Conservation (phyloP, 768 basidiomycete species). For the Leccinellum luteum region DNA sequence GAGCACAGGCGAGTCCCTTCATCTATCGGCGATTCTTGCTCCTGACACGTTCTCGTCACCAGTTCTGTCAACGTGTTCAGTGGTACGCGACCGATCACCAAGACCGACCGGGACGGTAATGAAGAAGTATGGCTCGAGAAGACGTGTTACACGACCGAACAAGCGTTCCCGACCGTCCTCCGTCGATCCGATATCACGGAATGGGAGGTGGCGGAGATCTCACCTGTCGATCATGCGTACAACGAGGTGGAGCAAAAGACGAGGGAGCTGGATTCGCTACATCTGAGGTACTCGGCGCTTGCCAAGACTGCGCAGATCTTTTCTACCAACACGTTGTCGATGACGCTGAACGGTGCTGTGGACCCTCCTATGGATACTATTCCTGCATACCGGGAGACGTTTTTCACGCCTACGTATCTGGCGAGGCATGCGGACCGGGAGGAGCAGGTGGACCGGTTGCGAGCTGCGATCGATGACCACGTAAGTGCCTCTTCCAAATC, state of each 20-base stretch:
- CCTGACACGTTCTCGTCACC: constrained; percentile 5
- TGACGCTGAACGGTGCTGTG: constrained; percentile 83
- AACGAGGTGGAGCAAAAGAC: constrained; percentile 79
- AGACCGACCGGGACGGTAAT: constrained; percentile 56
- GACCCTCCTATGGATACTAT: constrained; percentile 79
- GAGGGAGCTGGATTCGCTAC: constrained; percentile 67
- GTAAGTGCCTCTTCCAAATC: constrained; percentile 38
- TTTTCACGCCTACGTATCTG: constrained; percentile 71
- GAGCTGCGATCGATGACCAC: constrained; percentile 76
- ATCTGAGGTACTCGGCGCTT: constrained; percentile 71
- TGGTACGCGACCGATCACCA: constrained; percentile 65
- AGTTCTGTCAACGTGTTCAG: constrained; percentile 87
- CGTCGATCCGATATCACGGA: constrained; percentile 84
- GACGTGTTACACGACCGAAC: constrained; percentile 82
- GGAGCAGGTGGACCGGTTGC: constrained; percentile 70
- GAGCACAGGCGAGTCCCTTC: constrained; percentile 65
- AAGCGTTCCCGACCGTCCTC: constrained; percentile 87
- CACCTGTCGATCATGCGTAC: constrained; percentile 82
- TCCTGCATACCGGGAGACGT: constrained; percentile 70
- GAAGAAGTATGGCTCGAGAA: constrained; percentile 89
- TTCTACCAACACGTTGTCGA: constrained; percentile 78
- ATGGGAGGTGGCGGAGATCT: constrained; percentile 69
- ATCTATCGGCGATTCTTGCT: not conserved
- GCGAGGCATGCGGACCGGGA: constrained; percentile 65
- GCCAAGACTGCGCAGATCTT: constrained; percentile 72